A percentile compares a stretch with the other conserved stretches of the same genome.
Evolutionary conservation across 345 rosid genomes (phyloP).

Genomic region (Euphorbia peplus): DNA sequence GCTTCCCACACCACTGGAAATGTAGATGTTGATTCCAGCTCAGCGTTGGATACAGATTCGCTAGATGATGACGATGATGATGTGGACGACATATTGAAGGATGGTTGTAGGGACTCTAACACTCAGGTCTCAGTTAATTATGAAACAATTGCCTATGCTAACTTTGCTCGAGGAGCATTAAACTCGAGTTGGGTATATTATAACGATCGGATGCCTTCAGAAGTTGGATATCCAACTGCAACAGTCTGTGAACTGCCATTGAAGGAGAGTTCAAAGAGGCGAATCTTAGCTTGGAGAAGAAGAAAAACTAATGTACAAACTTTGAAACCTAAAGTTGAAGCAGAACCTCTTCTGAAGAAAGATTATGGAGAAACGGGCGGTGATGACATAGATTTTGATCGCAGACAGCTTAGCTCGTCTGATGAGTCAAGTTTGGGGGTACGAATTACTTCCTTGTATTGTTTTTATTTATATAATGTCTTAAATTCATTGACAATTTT

Average conservation of each 20-base stretch:
- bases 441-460: background rate
- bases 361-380: constrained; percentile 57
- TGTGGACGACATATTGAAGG: constrained; percentile 20
- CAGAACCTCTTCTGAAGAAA: constrained; percentile 55
- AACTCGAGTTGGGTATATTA: constrained; percentile 37
- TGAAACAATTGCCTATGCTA: constrained; percentile 49
- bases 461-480: background rate
- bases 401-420: constrained; percentile 58
- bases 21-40: constrained; percentile 22
- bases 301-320: constrained; percentile 47
- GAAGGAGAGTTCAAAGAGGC: constrained; percentile 28
- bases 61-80: constrained; percentile 23
- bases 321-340: constrained; percentile 38
- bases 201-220: constrained; percentile 35
- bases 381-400: constrained; percentile 56
- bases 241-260: constrained; percentile 26
- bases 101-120: constrained; percentile 29
- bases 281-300: constrained; percentile 57
- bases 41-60: constrained; percentile 44
- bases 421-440: constrained; percentile 54
- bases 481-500: background rate
- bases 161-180: constrained; percentile 33
- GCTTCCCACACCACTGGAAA: constrained; percentile 30
- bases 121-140: constrained; percentile 38
- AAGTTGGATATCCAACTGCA: constrained; percentile 29